phyloP scores from a whole-genome alignment of 2,329 filamentous ascomycete genomes.

The Diaporthe sp. region DNA sequence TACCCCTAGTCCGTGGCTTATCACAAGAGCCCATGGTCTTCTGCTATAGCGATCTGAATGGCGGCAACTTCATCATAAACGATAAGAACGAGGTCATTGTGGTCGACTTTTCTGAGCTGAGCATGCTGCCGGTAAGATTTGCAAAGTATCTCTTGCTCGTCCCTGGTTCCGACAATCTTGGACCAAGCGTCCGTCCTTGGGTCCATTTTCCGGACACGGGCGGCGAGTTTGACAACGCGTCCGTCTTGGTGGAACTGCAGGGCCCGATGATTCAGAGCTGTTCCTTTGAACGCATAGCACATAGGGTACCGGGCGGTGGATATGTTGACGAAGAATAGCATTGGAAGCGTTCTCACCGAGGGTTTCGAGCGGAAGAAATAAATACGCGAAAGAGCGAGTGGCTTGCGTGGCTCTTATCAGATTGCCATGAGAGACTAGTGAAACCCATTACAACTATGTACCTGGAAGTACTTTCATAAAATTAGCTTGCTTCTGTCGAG shows the following conservation, averaged over 20 bases:
- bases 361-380: neutral
- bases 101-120: neutral
- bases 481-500: neutral
- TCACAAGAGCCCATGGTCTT: neutral
- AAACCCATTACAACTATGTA: neutral
- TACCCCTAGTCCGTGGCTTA: neutral
- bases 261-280: neutral
- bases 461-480: neutral
- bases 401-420: neutral
- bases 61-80: neutral
- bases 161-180: neutral
- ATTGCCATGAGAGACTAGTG: neutral
- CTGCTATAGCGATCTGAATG: neutral
- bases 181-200: neutral
- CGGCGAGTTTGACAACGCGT: neutral
- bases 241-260: neutral
- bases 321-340: neutral
- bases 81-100: neutral
- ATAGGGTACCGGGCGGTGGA: neutral
- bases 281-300: neutral
- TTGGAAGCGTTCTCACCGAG: neutral
- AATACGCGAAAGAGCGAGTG: neutral
- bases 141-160: neutral
- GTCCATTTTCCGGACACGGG: neutral
- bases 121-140: neutral